Percentiles rank a stretch among this genome's conserved stretches.
phyloP scores from a whole-genome alignment of 805 yeast genomes.

The Ogataea siamensis region DNA sequence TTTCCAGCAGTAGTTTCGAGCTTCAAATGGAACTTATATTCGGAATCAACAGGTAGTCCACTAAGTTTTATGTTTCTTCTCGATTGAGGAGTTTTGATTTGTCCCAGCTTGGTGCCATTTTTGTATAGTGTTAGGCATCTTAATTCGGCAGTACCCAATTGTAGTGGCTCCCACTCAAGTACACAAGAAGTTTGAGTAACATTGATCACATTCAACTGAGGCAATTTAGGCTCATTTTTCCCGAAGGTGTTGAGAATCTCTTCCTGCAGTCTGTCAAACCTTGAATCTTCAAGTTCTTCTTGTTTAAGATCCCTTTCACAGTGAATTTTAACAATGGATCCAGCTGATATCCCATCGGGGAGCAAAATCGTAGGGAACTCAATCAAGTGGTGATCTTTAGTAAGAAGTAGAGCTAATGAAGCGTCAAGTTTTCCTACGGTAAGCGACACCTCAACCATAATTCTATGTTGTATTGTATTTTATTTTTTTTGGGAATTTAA shows the following conservation, averaged over 20 bases:
- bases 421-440: slow-evolving; percentile 97
- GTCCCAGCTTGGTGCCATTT: slow-evolving; percentile 69
- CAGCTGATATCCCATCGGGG: slow-evolving; percentile 89
- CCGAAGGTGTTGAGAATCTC: slow-evolving; percentile 75
- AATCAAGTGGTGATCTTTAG: slow-evolving; percentile 86
- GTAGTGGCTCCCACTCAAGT: slow-evolving; percentile 87
- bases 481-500: background rate
- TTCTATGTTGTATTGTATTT: background rate
- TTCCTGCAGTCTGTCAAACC: slow-evolving; percentile 67
- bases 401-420: slow-evolving; percentile 83
- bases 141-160: slow-evolving; percentile 78
- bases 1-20: slow-evolving; percentile 90
- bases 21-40: slow-evolving; percentile 74
- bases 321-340: slow-evolving; percentile 81
- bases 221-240: slow-evolving; percentile 63
- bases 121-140: slow-evolving; percentile 76
- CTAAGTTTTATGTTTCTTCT: slow-evolving; percentile 83
- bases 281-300: slow-evolving; percentile 56
- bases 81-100: slow-evolving; percentile 77
- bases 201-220: slow-evolving; percentile 67
- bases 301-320: slow-evolving; percentile 75
- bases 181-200: slow-evolving; percentile 94
- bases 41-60: slow-evolving; percentile 85
- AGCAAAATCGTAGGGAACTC: slow-evolving; percentile 94
- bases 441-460: slow-evolving; percentile 84